A percentile compares a stretch with the other conserved stretches of the same genome.
Evolutionary conservation across 768 basidiomycete species (phyloP).

Genomic region (Hypholoma fasciculare): DNA sequence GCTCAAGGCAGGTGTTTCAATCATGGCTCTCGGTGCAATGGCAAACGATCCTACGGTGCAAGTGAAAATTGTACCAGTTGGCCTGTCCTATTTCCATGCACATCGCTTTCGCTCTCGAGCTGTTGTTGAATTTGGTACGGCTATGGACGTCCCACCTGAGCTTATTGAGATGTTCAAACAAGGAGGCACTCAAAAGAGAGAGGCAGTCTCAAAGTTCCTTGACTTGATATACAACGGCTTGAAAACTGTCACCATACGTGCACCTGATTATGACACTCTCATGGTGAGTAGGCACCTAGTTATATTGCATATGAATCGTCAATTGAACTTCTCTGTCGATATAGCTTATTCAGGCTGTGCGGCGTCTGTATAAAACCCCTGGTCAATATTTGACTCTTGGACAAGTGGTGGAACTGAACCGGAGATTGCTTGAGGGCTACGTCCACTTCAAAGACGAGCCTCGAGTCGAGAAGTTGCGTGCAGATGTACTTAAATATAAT

Average conservation of each 20-base stretch:
- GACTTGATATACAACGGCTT: slow-evolving; percentile 91
- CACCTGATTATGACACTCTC: slow-evolving; percentile 96
- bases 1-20: slow-evolving; percentile 94
- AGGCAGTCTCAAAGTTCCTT: slow-evolving; percentile 86
- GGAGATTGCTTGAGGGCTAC: slow-evolving; percentile 92
- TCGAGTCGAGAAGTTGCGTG: slow-evolving; percentile 76
- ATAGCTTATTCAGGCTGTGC: slow-evolving; percentile 93
- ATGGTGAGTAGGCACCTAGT: slow-evolving; percentile 62
- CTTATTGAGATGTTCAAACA: slow-evolving; percentile 88
- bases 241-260: slow-evolving; percentile 94
- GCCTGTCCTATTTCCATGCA: slow-evolving; percentile 73
- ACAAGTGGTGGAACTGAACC: slow-evolving; percentile 94
- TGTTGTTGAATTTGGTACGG: slow-evolving; percentile 94
- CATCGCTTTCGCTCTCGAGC: slow-evolving; percentile 94
- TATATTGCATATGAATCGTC: neutral
- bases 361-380: slow-evolving; percentile 91
- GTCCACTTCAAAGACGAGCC: slow-evolving; percentile 91
- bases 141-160: slow-evolving; percentile 89
- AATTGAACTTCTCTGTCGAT: slow-evolving; percentile 4
- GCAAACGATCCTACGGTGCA: slow-evolving; percentile 81
- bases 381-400: slow-evolving; percentile 92
- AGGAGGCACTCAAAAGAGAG: slow-evolving; percentile 85
- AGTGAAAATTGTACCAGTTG: slow-evolving; percentile 91
- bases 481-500: slow-evolving; percentile 87
- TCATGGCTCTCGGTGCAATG: slow-evolving; percentile 99